Base-by-base conservation (phyloP, 371 early-diverging fungal genomes). In the Mucor irregularis region DNA sequence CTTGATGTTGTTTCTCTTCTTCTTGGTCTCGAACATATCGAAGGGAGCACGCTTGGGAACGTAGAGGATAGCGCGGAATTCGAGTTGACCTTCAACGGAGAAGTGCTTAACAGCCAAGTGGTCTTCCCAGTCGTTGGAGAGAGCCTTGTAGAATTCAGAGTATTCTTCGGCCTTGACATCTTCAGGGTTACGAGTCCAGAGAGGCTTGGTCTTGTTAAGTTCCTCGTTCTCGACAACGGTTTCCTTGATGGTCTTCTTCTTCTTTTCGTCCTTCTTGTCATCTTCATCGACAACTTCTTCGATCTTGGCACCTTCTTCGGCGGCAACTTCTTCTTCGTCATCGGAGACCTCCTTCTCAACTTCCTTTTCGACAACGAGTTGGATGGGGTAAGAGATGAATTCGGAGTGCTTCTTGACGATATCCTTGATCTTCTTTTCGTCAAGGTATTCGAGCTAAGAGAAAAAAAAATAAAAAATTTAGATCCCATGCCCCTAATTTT, bases 261-360 rank as follows among this genome's bases (percentile, higher is more conserved):
- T 81, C 75, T 80, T 76, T 30, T 84, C 81, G 21, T 81, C 71
- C 60, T 82, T 75, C 76, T 97, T 75, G 94, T 96, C 86, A 84
- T 90, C 72, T 33, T 76, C 76, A 34, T 76, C 76, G 48, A 65
- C 62, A 44, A 76, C 66, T 60, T 78, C 87, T 64, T 76, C 81
- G 39, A 78, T 80, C 73, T 82, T 81, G 59, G 73, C 73, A 67
- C 80, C 74, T 53, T 79, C 82, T 49, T 78, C 75, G 29, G 81
- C 75, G 29, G 68, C 78, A 24, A 72, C 70, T 59, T 88, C 90
- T 58, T 76, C 86, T 44, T 85, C 88, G 46, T 88, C 92, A 40
- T 81, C 90, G 59, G 89, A 89, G 44, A 92, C 94, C 74, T 95
- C 96, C 84, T 89, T 94, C 81, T 96, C 78, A 33, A 74, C 64